Base-by-base conservation (phyloP, 2,329 filamentous ascomycete genomes). In the Stagonosporopsis vannaccii region DNA sequence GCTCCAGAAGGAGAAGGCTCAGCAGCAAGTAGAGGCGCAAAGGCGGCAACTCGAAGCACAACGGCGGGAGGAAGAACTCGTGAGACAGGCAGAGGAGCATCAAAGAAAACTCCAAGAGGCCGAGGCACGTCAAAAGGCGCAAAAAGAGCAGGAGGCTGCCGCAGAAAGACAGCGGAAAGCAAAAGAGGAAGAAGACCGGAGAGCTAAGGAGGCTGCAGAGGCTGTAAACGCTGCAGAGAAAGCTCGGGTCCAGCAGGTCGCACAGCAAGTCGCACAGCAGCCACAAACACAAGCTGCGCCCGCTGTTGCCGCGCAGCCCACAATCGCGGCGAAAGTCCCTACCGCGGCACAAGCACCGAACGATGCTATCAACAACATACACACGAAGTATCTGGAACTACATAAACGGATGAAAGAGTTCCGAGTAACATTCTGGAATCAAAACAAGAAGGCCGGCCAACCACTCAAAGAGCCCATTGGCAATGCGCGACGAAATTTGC, bases 1-100 rank as follows among this genome's bases (percentile, higher is more conserved):
- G 11, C 63, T 83, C 60, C 75, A 78, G 37, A 74, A 71, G 44
- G 78, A 80, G 20, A 79, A 76, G 42, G 77, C 79, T 13, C 78
- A 79, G 43, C 67, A 74, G 41, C 73, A 77, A 55, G 71, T 72
- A n/a, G 73, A 72, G 46, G 69, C 71, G 28, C 68, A 72, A 28
- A 69, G 67, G 15, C 68, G 68, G 37, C 57, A 66, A 28, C 58
- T 77, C 6, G 76, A 78, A 56, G 69, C 67, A 30, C 70, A 68
- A 42, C 64, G 65, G 44, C 66, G 73, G 43, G 69, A 74, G 39
- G 70, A 74, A 46, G 71, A 73, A 50, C 66, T 62, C 2, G 65
- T 65, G 6, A 67, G 68, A 28, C 63, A 71, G 47, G 67, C 65
- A 22, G 61, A 63, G 32, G 66, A 72, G 49, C 57, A 70, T 32